Evolutionary conservation across 129 eudicot species (phyloP), one percentile per base, ranked within the genome.

Genomic region (Chrysanthemum lavandulifolium): DNA sequence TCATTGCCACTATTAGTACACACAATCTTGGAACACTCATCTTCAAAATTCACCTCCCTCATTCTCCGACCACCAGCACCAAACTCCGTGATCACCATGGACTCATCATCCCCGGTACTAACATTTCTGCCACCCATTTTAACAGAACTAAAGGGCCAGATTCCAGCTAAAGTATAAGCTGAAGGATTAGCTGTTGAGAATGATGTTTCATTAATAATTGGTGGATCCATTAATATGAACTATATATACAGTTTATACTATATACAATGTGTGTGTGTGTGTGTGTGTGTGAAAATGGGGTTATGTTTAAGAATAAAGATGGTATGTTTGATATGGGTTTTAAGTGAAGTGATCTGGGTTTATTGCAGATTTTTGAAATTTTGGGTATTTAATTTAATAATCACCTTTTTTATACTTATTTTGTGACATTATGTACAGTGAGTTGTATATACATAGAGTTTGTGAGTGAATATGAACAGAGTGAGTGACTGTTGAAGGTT

Each of bases 151-250:
- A 82, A 82, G 4, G 96, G 84, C 88, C 96, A 86, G 72, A 92
- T 84, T 84, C 86, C 98, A 23, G 91, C 83, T 77, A 92, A 79
- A 68, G 68, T 86, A 76, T 82, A 89, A 13, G 96, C 79, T 3
- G 95, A 79, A 33, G 98, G 98, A 68, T 89, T 89, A 13, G 96
- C 87, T 13, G 90, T 84, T 10, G 96, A 78, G 69, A 92, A 89
- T 4, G 95, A 92, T 9, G 75, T 85, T 69, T 87, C 96, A 71
- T 80, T 89, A 11, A 89, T 77, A 61, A 92, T 81, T 3, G 96
- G 96, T 58, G 95, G 98, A 83, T 92, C 98, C 98, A 92, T 84
- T 76, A 65, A 64, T 33, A 62, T 61, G 6, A 33, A 36, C 2
- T 40, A 6, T 40, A 40, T 40, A 7, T 40, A 40, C 47, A 40